phyloP scores from a whole-genome alignment of 352 stramenopile genomes.

The Phytopythium aichiense region DNA sequence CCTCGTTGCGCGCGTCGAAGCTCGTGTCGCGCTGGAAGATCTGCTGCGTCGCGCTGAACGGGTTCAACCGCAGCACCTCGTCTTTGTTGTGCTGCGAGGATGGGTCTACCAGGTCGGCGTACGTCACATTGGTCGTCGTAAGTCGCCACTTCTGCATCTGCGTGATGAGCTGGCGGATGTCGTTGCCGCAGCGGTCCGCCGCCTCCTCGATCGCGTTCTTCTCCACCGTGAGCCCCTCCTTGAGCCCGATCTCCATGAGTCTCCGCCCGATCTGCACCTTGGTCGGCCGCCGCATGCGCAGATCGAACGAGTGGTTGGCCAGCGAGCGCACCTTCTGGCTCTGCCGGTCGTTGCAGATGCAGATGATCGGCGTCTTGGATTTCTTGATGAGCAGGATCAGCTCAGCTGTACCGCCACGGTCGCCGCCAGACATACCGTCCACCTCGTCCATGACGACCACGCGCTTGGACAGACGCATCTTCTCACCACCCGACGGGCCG shows the following conservation, averaged over 20 bases:
- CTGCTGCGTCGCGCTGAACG: slow-evolving; percentile 93
- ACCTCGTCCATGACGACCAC: slow-evolving; percentile 99
- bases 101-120: slow-evolving; percentile 80
- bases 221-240: slow-evolving; percentile 92
- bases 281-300: slow-evolving; percentile 92
- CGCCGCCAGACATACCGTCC: slow-evolving; percentile 97
- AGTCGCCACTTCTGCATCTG: slow-evolving; percentile 96
- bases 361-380: slow-evolving; percentile 98
- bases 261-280: slow-evolving; percentile 93
- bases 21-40: slow-evolving; percentile 87
- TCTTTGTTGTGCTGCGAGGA: slow-evolving; percentile 88
- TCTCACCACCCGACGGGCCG: slow-evolving; percentile 28
- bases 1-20: slow-evolving; percentile 91
- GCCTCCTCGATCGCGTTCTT: slow-evolving; percentile 97
- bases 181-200: slow-evolving; percentile 95
- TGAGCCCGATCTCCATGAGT: slow-evolving; percentile 87
- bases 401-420: slow-evolving; percentile 96
- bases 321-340: slow-evolving; percentile 94
- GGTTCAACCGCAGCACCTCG: slow-evolving; percentile 91
- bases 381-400: slow-evolving; percentile 99
- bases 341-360: slow-evolving; percentile 99
- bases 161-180: slow-evolving; percentile 97
- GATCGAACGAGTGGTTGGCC: slow-evolving; percentile 97
- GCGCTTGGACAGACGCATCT: slow-evolving; percentile 75
- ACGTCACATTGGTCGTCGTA: slow-evolving; percentile 78